Evolutionary conservation across 352 stramenopile species (phyloP), one percentile per base, ranked within the genome.

Genomic region (Phytopythium chamaehyphon): DNA sequence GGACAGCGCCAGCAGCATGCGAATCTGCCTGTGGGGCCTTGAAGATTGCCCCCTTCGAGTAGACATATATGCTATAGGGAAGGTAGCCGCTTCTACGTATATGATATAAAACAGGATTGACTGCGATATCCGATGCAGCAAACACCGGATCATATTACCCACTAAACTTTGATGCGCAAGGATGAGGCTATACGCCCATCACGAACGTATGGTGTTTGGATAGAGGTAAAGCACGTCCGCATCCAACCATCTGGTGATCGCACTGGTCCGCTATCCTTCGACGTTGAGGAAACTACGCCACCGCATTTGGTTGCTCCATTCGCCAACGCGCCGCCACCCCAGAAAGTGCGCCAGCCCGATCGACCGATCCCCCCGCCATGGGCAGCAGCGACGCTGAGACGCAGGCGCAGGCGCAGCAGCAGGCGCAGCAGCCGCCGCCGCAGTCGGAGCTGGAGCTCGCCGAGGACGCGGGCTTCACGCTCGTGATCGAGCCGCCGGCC

Each of bases 401-500:
- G 37, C 37, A 2, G 48, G 12, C 37, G 36, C 22, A 37, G 47
- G 12, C 33, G 47, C 47, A 14, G 40, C n/a, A n/a, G n/a, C n/a
- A n/a, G 47, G 31, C 23, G 9, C 31, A 19, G 36, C 35, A 1
- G 47, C 18, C 35, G 33, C 19, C 47, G 47, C 19, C 33, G 47
- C 47, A 14, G 40, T 18, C 44, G 9, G 44, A 39, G 31, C 45
- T 16, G 1, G 47, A 57, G 22, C 24, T 26, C 19, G 44, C 62
- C 26, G 72, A 88, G 40, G 82, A 93, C 43, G 47, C 57, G 26
- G 43, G 64, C 19, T 80, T 90, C 59, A 69, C 62, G 45, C 56
- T 93, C 21, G 46, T 83, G 24, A 75, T 93, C 47, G 69, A 64
- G 35, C 75, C 75, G 47, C 77, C 82, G 18, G 43, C 35, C 10